These are phyloP conservation scores for Fusarium nurragi DNA, from an alignment of 2,329 filamentous ascomycete genomes.

Conservation along the genomic window DNA sequence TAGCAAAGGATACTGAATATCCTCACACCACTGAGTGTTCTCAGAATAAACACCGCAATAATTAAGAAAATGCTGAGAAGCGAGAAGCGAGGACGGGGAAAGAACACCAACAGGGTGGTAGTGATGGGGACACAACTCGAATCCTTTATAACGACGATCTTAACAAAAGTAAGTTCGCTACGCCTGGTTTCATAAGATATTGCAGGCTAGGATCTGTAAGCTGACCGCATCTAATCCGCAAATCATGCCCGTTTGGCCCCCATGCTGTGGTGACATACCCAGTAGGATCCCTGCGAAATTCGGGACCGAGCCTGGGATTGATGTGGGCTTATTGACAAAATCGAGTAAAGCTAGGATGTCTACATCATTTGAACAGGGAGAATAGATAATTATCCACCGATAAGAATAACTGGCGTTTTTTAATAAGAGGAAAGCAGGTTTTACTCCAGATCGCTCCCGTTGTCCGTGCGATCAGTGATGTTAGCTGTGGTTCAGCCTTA, in stretches of 20 bases:
- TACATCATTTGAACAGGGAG: neutral
- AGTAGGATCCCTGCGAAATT: conserved; percentile 6
- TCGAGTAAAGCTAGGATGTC: neutral
- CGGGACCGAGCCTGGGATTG: neutral
- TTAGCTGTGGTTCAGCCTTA: neutral
- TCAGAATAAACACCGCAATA: neutral
- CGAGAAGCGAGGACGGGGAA: neutral
- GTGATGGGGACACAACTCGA: conserved; percentile 2
- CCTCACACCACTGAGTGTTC: neutral
- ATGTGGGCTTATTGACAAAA: neutral
- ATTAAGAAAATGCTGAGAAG: neutral
- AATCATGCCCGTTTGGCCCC: conserved; percentile 19
- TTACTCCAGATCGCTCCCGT: neutral
- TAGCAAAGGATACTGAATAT: no score
- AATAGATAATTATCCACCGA: neutral
- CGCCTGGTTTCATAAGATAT: conserved; percentile 16
- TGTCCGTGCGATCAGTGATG: neutral
- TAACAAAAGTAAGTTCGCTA: neutral
- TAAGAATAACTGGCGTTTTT: neutral
- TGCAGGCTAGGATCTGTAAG: conserved; percentile 23
- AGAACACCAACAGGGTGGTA: neutral
- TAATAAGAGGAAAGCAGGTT: neutral
- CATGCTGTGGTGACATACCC: neutral
- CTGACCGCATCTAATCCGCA: conserved; percentile 23
- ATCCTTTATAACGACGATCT: conserved; percentile 22